Percentiles rank a stretch among this genome's conserved stretches.
Conservation (phyloP, 306 rosid species). For the Gastrolobium villosum region DNA sequence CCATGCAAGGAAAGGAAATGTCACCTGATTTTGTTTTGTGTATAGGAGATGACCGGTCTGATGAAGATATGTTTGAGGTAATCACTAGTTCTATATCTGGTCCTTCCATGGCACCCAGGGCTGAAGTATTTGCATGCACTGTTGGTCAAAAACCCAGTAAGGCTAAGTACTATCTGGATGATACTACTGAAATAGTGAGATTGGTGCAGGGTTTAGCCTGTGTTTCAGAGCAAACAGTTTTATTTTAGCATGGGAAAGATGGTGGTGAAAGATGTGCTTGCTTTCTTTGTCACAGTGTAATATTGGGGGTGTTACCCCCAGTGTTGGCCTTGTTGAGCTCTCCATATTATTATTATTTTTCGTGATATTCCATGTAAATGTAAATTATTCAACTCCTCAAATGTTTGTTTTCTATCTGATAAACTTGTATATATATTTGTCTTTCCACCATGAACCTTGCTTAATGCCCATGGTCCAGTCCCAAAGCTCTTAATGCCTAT, state of each 20-base stretch:
- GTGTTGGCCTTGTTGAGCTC: slow-evolving; percentile 45
- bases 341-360: not conserved
- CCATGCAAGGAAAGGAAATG: slow-evolving; percentile 64
- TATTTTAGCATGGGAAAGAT: slow-evolving; percentile 35
- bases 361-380: slow-evolving; percentile 48
- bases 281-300: slow-evolving; percentile 39
- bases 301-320: not conserved
- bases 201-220: no score
- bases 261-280: slow-evolving; percentile 39
- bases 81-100: slow-evolving; percentile 61
- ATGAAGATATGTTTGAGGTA: slow-evolving; percentile 88
- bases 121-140: slow-evolving; percentile 52
- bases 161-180: no score
- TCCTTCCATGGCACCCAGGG: slow-evolving; percentile 61
- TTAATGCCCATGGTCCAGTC: not conserved
- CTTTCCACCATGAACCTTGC: slow-evolving; percentile 46
- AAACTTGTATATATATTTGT: slow-evolving; percentile 56
- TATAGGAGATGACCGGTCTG: slow-evolving; percentile 81
- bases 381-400: slow-evolving; percentile 4
- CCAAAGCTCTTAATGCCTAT: not conserved
- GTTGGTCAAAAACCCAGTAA: no score
- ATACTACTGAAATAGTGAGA: no score
- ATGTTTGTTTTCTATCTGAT: slow-evolving; percentile 36
- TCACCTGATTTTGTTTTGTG: slow-evolving; percentile 75
- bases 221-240: slow-evolving; percentile 13